Percentiles rank a stretch among this genome's conserved stretches.
Evolutionary conservation across 2,329 filamentous ascomycete genomes (phyloP).

Genomic region (Aspergillus fructus): DNA sequence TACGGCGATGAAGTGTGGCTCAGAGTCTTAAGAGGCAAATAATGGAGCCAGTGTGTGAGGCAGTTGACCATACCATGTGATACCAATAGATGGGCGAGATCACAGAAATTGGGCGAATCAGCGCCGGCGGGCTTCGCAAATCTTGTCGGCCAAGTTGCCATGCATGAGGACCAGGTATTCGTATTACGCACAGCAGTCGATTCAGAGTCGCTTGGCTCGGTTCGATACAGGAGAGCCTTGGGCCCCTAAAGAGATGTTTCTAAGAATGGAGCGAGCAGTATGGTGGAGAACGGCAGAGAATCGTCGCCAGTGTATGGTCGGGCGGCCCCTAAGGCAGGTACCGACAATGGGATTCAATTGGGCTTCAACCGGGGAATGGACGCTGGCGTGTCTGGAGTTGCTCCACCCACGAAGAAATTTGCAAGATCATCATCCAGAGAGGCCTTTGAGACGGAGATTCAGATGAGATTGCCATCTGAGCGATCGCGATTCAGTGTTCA

Average conservation of each 20-base stretch:
- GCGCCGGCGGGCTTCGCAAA: background rate
- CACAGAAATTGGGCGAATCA: slow-evolving; percentile 1
- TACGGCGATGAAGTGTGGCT: background rate
- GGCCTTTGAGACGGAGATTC: background rate
- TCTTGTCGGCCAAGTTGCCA: slow-evolving; percentile 1
- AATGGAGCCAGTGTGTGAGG: background rate
- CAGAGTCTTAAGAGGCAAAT: background rate
- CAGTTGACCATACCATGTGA: slow-evolving; percentile 4
- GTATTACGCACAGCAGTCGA: background rate
- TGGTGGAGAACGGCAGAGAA: slow-evolving; percentile 20
- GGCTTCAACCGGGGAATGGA: slow-evolving; percentile 13
- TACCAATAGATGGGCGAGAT: background rate
- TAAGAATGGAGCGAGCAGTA: slow-evolving; percentile 17
- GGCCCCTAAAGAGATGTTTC: slow-evolving; percentile 10
- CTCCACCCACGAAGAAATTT: slow-evolving; percentile 20
- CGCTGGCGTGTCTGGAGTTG: slow-evolving; percentile 5
- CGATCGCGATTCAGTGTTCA: background rate
- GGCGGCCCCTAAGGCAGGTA: slow-evolving; percentile 23
- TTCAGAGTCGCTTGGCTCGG: background rate
- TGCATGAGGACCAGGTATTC: background rate
- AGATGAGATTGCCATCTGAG: background rate
- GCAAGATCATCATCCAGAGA: slow-evolving; percentile 7
- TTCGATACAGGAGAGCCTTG: background rate
- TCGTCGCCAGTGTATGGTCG: slow-evolving; percentile 13
- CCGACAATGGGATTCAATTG: slow-evolving; percentile 18